A percentile compares a stretch with the other conserved stretches of the same genome.
Conservation (phyloP, 139 green algal species). For the Coccomyxa sp. region DNA sequence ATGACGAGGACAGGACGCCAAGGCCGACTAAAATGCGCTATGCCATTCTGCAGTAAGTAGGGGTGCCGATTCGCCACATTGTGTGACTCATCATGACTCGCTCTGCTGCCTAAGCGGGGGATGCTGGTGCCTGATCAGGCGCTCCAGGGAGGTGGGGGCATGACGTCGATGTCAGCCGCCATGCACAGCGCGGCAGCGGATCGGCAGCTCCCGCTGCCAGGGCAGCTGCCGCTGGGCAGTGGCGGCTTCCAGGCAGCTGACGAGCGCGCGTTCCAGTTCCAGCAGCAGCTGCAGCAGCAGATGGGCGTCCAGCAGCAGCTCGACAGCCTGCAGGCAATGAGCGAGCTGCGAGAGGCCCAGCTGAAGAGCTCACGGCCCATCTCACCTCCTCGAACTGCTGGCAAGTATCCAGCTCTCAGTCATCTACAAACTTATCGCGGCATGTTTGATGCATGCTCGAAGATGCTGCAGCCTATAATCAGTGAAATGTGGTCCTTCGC, state of each 20-base stretch:
- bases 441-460: too few species aligned
- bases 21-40: too few species aligned
- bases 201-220: not conserved
- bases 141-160: not conserved
- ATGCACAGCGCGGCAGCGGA: not conserved
- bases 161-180: not conserved
- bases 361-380: not conserved
- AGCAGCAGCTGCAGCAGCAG: not conserved
- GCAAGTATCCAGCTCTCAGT: too few species aligned
- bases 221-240: not conserved
- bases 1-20: too few species aligned
- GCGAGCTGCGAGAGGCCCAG: not conserved
- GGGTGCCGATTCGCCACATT: too few species aligned
- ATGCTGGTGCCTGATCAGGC: not conserved
- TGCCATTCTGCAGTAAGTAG: too few species aligned
- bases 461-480: too few species aligned
- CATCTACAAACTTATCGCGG: too few species aligned
- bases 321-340: not conserved
- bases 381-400: too few species aligned
- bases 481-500: too few species aligned
- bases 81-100: too few species aligned
- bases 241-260: not conserved
- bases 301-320: conserved; percentile 4
- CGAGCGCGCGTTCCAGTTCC: not conserved
- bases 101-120: too few species aligned